Percentiles rank a stretch among this genome's conserved stretches.
Conservation (phyloP, 345 rosid genomes). For the Bretschneidera sinensis region DNA sequence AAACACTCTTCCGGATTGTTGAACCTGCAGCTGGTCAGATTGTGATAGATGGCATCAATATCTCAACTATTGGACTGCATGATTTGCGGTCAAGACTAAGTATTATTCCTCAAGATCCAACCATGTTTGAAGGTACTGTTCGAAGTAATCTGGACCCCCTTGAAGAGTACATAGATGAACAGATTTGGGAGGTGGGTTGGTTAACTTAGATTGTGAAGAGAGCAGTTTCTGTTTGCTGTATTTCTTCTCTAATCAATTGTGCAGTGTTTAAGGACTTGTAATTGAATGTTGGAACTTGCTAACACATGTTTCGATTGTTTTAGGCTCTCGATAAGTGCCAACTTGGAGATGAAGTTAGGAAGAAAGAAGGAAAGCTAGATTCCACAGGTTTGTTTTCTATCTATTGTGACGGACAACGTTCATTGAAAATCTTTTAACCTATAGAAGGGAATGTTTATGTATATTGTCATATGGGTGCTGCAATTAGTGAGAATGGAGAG, state of each 20-base stretch:
- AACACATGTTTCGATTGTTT: constrained; percentile 8
- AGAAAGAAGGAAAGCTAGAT: constrained; percentile 67
- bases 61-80: constrained; percentile 65
- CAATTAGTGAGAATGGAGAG: constrained; percentile 80
- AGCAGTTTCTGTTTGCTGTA: not conserved
- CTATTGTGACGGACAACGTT: no score
- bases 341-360: constrained; percentile 85
- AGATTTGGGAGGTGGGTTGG: constrained; percentile 81
- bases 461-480: not conserved
- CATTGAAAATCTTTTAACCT: not conserved
- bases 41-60: constrained; percentile 61
- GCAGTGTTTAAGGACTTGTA: not conserved
- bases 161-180: constrained; percentile 73
- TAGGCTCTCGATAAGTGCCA: constrained; percentile 92
- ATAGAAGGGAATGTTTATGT: not conserved
- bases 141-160: constrained; percentile 86
- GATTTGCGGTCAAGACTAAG: constrained; percentile 76
- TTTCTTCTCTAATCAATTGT: not conserved
- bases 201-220: not conserved
- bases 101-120: constrained; percentile 93
- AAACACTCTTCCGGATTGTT: constrained; percentile 73
- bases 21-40: constrained; percentile 72
- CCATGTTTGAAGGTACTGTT: constrained; percentile 89
- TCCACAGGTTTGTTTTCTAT: constrained; percentile 42
- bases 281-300: constrained; percentile 5